Conservation (phyloP, 176 grass and related monocot species). For the Lolium perenne region DNA sequence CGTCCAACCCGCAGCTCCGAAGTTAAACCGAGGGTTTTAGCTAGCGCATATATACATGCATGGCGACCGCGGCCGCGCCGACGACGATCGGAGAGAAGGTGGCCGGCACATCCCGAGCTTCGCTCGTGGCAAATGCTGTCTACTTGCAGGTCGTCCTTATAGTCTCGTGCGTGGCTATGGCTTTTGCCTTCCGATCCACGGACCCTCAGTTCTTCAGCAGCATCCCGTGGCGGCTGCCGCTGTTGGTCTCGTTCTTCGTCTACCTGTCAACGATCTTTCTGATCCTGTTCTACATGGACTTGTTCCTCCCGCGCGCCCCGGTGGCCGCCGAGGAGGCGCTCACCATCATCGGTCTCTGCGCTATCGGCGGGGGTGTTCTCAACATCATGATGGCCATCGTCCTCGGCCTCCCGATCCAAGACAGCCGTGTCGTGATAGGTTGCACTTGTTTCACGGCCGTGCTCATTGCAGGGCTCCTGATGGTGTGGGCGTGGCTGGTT, state of each 20-base stretch:
- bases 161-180: neutral
- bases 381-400: neutral
- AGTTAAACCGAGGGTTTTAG: too few species aligned
- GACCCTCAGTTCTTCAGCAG: neutral
- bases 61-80: neutral
- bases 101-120: neutral
- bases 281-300: neutral
- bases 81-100: neutral
- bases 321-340: neutral
- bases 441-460: neutral
- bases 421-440: neutral
- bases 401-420: neutral
- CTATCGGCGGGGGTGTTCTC: neutral
- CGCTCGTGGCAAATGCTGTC: neutral
- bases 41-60: neutral
- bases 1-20: neutral
- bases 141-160: neutral
- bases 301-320: slow-evolving; percentile 28
- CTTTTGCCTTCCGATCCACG: neutral
- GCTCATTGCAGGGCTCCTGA: neutral
- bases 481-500: neutral
- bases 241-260: neutral
- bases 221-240: slow-evolving; percentile 29
- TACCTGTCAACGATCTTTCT: neutral
- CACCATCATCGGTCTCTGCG: neutral